A percentile compares a stretch with the other conserved stretches of the same genome.
Evolutionary conservation across 202 grass and related monocot species (phyloP).

Genomic region (Hordeum pubiflorum): DNA sequence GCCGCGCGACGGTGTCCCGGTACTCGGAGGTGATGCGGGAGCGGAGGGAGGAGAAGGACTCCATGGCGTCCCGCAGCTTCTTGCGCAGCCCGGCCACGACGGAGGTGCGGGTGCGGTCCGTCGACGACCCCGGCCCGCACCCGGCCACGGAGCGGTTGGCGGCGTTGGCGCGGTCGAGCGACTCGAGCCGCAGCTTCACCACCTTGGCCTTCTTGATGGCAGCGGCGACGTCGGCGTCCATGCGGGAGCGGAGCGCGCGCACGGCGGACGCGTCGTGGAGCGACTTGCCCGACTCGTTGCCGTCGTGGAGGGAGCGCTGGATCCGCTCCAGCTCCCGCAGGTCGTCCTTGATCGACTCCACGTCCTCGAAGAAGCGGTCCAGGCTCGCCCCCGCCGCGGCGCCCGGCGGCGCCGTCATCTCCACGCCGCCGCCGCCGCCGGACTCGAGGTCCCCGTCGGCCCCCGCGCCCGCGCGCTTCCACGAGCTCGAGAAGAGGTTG

Average conservation of each 20-base stretch:
- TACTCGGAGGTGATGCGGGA: conserved; percentile 49
- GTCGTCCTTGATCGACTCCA: conserved; percentile 95
- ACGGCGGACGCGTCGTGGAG: conserved; percentile 76
- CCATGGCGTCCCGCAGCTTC: conserved; percentile 83
- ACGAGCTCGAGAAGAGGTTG: conserved; percentile 71
- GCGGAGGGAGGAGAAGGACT: conserved; percentile 60
- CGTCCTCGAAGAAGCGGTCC: conserved; percentile 83
- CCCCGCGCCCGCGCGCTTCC: conserved; percentile 36
- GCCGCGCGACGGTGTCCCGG: conserved; percentile 63
- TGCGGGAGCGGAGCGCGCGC: conserved; percentile 54
- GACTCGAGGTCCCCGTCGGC: conserved; percentile 43
- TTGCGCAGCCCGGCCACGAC: conserved; percentile 78
- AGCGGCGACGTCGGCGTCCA: conserved; percentile 55
- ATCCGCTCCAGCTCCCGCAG: conserved; percentile 71
- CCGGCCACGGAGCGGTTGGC: conserved; percentile 77
- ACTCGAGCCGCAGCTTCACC: conserved; percentile 81
- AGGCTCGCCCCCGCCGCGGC: conserved; percentile 56
- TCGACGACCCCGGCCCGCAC: conserved; percentile 48
- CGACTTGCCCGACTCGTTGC: conserved; percentile 66
- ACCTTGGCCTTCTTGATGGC: conserved; percentile 95
- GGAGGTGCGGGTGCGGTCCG: conserved; percentile 69
- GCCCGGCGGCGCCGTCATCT: conserved; percentile 32
- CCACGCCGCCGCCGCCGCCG: conserved; percentile 33
- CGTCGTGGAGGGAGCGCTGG: conserved; percentile 64
- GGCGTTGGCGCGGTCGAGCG: conserved; percentile 88